These are phyloP conservation scores for Plasmopara viticola DNA, from an alignment of 352 stramenopile species.

Conservation along the genomic window DNA sequence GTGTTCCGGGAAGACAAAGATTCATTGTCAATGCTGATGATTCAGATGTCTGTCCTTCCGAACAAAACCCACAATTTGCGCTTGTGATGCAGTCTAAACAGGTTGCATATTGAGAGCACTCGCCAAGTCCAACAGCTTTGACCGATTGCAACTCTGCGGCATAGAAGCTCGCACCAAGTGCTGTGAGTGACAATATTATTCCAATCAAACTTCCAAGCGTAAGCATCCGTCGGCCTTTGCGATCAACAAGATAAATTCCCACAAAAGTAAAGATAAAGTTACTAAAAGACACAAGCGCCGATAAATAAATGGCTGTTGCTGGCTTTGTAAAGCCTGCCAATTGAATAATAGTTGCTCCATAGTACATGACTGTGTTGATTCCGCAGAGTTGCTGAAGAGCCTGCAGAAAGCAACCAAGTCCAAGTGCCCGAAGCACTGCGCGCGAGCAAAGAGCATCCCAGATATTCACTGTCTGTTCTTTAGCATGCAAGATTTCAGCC, in stretches of 20 bases:
- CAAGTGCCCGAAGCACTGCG: constrained; percentile 22
- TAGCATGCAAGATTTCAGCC: constrained; percentile 32
- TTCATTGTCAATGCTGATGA: constrained; percentile 6
- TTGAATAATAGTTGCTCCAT: constrained; percentile 76
- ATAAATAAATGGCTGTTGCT: constrained; percentile 72
- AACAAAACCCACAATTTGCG: constrained; percentile 39
- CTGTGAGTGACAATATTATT: constrained; percentile 19
- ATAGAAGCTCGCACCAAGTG: constrained; percentile 27
- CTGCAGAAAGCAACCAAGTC: constrained; percentile 46
- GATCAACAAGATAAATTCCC: constrained; percentile 28
- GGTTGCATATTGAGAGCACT: constrained; percentile 35
- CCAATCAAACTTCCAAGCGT: constrained; percentile 24
- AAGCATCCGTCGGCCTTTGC: constrained; percentile 18
- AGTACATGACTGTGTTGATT: constrained; percentile 90
- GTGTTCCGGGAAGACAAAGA: constrained; percentile 27
- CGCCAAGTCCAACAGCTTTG: constrained; percentile 16
- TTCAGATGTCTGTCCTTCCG: constrained; percentile 8
- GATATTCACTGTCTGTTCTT: constrained; percentile 23
- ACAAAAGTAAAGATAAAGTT: constrained; percentile 39
- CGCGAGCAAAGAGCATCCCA: constrained; percentile 30
- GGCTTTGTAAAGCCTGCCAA: constrained; percentile 68
- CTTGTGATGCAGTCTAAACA: constrained; percentile 72
- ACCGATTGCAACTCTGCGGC: constrained; percentile 20
- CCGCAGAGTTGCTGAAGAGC: constrained; percentile 55
- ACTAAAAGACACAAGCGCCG: constrained; percentile 48